phyloP scores from a whole-genome alignment of 179 eudicot genomes.

The Carnegiea gigantea region DNA sequence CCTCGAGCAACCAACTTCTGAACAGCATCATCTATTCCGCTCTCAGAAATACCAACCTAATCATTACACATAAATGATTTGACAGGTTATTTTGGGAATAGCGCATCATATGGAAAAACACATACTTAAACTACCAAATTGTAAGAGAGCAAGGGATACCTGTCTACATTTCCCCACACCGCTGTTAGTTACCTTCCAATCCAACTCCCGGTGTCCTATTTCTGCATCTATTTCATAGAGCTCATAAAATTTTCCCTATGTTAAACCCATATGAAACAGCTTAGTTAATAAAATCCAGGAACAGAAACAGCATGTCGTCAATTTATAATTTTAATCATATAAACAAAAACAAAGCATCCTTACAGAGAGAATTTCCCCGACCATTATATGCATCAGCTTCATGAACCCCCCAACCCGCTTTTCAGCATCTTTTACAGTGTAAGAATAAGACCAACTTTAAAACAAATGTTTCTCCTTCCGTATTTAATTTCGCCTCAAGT shows the following conservation, averaged over 20 bases:
- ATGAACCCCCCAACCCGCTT: not conserved
- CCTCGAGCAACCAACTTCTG: slow-evolving; percentile 95
- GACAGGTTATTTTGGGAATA: slow-evolving; percentile 3
- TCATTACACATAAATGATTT: slow-evolving; percentile 21
- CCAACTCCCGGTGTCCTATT: slow-evolving; percentile 96
- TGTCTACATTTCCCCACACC: slow-evolving; percentile 99
- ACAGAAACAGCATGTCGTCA: not conserved
- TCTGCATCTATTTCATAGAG: slow-evolving; percentile 98
- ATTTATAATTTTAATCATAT: not conserved
- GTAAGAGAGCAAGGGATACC: slow-evolving; percentile 41
- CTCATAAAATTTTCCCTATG: slow-evolving; percentile 92
- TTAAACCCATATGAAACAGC: slow-evolving; percentile 4
- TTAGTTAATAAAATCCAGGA: not conserved
- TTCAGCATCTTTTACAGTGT: not conserved
- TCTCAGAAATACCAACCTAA: slow-evolving; percentile 95
- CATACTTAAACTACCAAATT: not conserved
- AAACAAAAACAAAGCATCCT: not conserved
- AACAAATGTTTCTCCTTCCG: not conserved
- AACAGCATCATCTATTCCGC: slow-evolving; percentile 96
- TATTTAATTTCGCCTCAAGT: no score
- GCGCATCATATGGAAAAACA: not conserved
- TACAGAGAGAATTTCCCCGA: not conserved
- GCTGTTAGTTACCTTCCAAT: slow-evolving; percentile 92
- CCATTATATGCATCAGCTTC: slow-evolving; percentile 3
- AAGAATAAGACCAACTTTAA: not conserved